Base-by-base conservation (phyloP, 345 rosid genomes). In the Lumnitzera littorea region DNA sequence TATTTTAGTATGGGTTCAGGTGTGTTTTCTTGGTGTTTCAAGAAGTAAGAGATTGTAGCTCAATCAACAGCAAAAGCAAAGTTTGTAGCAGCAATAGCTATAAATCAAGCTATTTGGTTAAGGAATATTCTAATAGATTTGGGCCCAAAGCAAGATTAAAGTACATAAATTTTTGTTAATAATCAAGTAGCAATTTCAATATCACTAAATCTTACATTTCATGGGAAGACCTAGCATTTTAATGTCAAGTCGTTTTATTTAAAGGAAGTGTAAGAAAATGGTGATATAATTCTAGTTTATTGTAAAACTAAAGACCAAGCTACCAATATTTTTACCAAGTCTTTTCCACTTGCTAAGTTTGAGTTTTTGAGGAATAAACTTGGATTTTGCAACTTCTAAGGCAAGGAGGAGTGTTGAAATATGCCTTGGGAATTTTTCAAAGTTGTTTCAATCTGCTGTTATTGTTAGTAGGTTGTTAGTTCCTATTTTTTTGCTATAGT, bases 361-460 rank as follows among this genome's bases (percentile, higher is more conserved):
- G 63, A 60, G 24, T 4, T 0, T 15, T 58, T 58, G 12, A 58
- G 51, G 12, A 17, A 2, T 11, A 60, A 60, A 48, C 29, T 60
- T 47, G 63, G 46, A 36, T 41, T 48, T 47, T 49, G 43, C 36
- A 60, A 43, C 13, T 17, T 27, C 23, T 47, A 60, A 48, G 50
- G 61, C 54, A 60, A 60, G 63, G 54, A 60, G 36, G 63, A 60
- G 63, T 60, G 63, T 60, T 47, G 48, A 29, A 6, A 29, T 29
- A 3, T 29, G 36, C 36, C 36, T 29, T 29, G 7, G 36, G 7
- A 29, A 6, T 6, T 29, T 3, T 6, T 29, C 5, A 29, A 29
- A 29, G 7, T 29, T 29, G 5, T 29, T 29, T 29, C 7, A 6
- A 20, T 20, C 20, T 20, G 20, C 1, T 20, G 20, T 20, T 20